A percentile compares a stretch with the other conserved stretches of the same genome.
Conservation (phyloP, 257 asterid genomes). For the Gentiana dahurica region DNA sequence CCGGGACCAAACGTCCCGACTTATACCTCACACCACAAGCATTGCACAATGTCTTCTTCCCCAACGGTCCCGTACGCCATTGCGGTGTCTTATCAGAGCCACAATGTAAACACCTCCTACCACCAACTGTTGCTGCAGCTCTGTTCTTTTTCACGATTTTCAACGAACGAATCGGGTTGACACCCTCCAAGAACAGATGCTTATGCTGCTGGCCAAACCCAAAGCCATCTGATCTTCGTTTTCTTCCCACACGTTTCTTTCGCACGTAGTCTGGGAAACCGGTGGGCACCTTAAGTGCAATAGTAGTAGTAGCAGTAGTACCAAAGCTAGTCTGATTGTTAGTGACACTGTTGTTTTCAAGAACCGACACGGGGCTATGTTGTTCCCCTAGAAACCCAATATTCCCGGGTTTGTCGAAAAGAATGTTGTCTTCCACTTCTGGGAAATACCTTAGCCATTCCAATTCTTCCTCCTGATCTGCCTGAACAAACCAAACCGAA, state of each 20-base stretch:
- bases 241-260: slow-evolving; percentile 33
- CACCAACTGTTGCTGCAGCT: slow-evolving; percentile 28
- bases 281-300: slow-evolving; percentile 32
- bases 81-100: slow-evolving; percentile 80
- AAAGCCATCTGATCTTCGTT: slow-evolving; percentile 19
- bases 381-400: slow-evolving; percentile 27
- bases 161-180: slow-evolving; percentile 20
- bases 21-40: slow-evolving; percentile 90
- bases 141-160: slow-evolving; percentile 7
- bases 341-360: slow-evolving; percentile 41
- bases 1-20: slow-evolving; percentile 81
- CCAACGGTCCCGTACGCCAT: slow-evolving; percentile 91
- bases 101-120: slow-evolving; percentile 77
- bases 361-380: slow-evolving; percentile 63
- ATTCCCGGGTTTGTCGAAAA: slow-evolving; percentile 31
- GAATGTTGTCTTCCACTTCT: slow-evolving; percentile 37
- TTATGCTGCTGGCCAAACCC: slow-evolving; percentile 11
- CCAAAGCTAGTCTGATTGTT: slow-evolving; percentile 28
- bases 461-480: slow-evolving; percentile 41
- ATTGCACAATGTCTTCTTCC: slow-evolving; percentile 77
- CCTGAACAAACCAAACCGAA: slow-evolving; percentile 18
- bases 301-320: slow-evolving; percentile 10
- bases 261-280: slow-evolving; percentile 52
- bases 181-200: slow-evolving; percentile 20
- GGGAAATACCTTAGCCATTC: slow-evolving; percentile 92